Percentiles rank a stretch among this genome's conserved stretches.
These are phyloP conservation scores for Epichloe baconii DNA, from an alignment of 2,329 filamentous ascomycete species.

Conservation along the genomic window DNA sequence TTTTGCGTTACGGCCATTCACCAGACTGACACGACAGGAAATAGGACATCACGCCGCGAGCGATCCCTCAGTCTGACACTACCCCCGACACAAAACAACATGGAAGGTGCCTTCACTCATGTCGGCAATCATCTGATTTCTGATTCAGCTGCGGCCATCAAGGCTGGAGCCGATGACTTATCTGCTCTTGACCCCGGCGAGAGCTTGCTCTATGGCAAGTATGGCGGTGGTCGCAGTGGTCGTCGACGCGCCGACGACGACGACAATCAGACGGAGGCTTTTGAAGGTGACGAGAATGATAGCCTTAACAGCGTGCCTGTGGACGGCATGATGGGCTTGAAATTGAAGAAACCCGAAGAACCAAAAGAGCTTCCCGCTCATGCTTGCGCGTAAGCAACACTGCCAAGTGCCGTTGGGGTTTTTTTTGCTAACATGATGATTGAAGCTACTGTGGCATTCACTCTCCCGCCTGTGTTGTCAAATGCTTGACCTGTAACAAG, in stretches of 20 bases:
- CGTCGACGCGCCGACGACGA: conserved; percentile 73
- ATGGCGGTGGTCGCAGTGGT: conserved; percentile 40
- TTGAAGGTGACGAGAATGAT: conserved; percentile 70
- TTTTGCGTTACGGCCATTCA: background rate
- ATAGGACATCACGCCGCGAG: background rate
- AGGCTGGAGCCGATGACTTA: conserved; percentile 66
- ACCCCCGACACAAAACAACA: conserved; percentile 24
- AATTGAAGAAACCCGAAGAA: conserved; percentile 49
- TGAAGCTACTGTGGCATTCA: conserved; percentile 90
- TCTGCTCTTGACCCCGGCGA: conserved; percentile 66
- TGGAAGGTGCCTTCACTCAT: conserved; percentile 84
- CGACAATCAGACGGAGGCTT: conserved; percentile 73
- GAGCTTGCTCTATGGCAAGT: conserved; percentile 62
- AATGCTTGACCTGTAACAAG: conserved; percentile 89
- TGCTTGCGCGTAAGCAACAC: conserved; percentile 70
- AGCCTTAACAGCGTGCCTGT: conserved; percentile 69
- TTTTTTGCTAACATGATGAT: background rate
- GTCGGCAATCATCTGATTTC: conserved; percentile 78
- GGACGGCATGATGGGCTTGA: conserved; percentile 57
- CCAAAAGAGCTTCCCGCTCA: conserved; percentile 86
- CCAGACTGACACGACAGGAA: background rate
- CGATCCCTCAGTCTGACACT: conserved; percentile 5
- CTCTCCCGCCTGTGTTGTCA: conserved; percentile 87
- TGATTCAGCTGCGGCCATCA: conserved; percentile 75
- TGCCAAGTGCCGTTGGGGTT: background rate